Conservation (phyloP, 78 protist genomes). For the Trichosphaerium sp. region DNA sequence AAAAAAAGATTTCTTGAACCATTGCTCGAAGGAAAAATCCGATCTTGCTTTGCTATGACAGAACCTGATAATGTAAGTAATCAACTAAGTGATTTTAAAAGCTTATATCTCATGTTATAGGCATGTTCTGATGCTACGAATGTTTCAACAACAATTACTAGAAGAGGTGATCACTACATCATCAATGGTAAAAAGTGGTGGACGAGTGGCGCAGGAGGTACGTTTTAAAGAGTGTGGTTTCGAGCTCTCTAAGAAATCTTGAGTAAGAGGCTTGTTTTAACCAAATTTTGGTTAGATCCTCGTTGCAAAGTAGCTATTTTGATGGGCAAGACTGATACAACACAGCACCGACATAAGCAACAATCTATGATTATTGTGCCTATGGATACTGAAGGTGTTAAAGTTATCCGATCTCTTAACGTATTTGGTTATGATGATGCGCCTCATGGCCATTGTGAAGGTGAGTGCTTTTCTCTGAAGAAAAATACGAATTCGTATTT, state of each 20-base stretch:
- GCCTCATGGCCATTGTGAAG: conserved; percentile 67
- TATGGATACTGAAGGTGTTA: conserved; percentile 37
- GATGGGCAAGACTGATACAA: conserved; percentile 42
- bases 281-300: conserved; percentile 9
- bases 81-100: no score
- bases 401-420: conserved; percentile 24
- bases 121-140: conserved; percentile 2
- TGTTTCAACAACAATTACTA: no score
- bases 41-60: conserved; percentile 71
- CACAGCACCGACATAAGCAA: conserved; percentile 11
- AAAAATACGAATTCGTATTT: not conserved
- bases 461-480: conserved; percentile 4
- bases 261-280: not conserved
- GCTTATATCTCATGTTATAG: no score
- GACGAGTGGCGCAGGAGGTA: conserved; percentile 41
- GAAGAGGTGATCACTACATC: conserved; percentile 46
- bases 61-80: conserved; percentile 19
- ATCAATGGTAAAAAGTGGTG: conserved; percentile 68
- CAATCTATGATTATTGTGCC: conserved; percentile 78
- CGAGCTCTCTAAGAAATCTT: no score
- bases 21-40: conserved; percentile 51
- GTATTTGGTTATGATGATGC: conserved; percentile 70
- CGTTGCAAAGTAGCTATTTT: conserved; percentile 44
- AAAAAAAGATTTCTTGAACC: conserved; percentile 58
- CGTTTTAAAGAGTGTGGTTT: conserved; percentile 7